Percentiles rank a stretch among this genome's conserved stretches.
These are phyloP conservation scores for Epichloe brachyelytri DNA, from an alignment of 2,329 filamentous ascomycete genomes.

Conservation along the genomic window DNA sequence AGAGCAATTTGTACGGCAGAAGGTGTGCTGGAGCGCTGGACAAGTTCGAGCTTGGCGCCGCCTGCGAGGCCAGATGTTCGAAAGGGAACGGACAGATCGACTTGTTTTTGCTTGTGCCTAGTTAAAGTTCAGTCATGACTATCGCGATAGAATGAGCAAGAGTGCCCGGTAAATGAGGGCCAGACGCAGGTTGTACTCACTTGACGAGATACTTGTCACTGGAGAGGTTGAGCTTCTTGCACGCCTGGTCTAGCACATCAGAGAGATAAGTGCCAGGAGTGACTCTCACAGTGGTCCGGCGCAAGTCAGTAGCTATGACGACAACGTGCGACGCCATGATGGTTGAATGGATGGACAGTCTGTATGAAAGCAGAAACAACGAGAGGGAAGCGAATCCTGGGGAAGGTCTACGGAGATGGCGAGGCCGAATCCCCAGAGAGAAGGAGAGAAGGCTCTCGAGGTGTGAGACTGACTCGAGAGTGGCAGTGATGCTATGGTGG, in stretches of 20 bases:
- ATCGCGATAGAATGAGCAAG: no score
- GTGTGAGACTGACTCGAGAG: not conserved
- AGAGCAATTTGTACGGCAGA: slow-evolving; percentile 81
- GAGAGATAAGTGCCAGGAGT: slow-evolving; percentile 67
- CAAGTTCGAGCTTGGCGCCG: slow-evolving; percentile 86
- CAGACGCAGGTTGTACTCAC: slow-evolving; percentile 30
- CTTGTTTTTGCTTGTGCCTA: slow-evolving; percentile 68
- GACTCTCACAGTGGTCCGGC: slow-evolving; percentile 71
- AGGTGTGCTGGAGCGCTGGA: slow-evolving; percentile 74
- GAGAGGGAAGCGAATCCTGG: not conserved
- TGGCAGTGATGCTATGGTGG: not conserved
- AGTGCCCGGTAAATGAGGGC: not conserved
- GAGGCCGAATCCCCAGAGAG: not conserved
- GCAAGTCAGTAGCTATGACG: slow-evolving; percentile 69
- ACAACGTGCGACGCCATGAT: slow-evolving; percentile 79
- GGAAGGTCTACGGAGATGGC: not conserved
- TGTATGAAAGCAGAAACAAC: not conserved
- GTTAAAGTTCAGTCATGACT: not conserved
- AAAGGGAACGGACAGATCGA: slow-evolving; percentile 77
- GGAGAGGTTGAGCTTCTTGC: slow-evolving; percentile 62
- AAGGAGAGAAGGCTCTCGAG: not conserved
- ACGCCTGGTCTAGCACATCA: slow-evolving; percentile 80
- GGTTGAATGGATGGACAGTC: not conserved
- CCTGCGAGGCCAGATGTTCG: slow-evolving; percentile 69
- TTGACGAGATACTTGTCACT: slow-evolving; percentile 70